These are phyloP conservation scores for Eutypa lata DNA, from an alignment of 2,329 filamentous ascomycete genomes.

Conservation along the genomic window DNA sequence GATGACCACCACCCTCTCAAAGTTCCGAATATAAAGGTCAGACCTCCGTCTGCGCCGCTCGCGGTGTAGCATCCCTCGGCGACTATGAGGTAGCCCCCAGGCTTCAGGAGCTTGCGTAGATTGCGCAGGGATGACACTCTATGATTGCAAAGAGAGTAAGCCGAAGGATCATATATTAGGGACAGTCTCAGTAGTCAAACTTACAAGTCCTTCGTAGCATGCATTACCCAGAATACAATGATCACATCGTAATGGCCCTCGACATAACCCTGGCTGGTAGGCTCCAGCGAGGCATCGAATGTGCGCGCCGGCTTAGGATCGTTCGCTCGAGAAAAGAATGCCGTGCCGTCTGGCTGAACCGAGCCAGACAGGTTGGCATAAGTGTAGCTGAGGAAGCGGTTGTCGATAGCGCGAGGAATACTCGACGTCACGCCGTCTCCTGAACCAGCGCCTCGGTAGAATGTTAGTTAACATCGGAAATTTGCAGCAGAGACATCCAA, in stretches of 20 bases:
- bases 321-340: too few relatives aligned
- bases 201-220: constrained; percentile 15
- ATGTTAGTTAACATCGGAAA: too few relatives aligned
- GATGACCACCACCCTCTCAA: constrained; percentile 37
- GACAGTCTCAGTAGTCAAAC: too few relatives aligned
- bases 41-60: background rate
- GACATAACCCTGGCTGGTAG: constrained; percentile 11
- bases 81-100: constrained; percentile 10
- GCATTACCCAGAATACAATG: constrained; percentile 17
- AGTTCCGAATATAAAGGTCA: constrained; percentile 27
- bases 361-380: constrained; percentile 39
- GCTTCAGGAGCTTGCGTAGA: constrained; percentile 13
- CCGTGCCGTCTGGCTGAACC: too few relatives aligned
- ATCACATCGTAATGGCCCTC: constrained; percentile 16
- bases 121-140: constrained; percentile 14
- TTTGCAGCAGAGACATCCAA: too few relatives aligned
- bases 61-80: constrained; percentile 4
- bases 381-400: constrained; percentile 27
- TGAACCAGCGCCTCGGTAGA: too few relatives aligned
- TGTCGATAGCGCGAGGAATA: background rate
- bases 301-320: constrained; percentile 18
- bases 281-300: constrained; percentile 9
- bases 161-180: too few relatives aligned
- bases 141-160: too few relatives aligned
- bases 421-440: background rate